Evolutionary conservation across 306 rosid genomes (phyloP), one percentile per base, ranked within the genome.

Genomic region (Cucumis hystrix): DNA sequence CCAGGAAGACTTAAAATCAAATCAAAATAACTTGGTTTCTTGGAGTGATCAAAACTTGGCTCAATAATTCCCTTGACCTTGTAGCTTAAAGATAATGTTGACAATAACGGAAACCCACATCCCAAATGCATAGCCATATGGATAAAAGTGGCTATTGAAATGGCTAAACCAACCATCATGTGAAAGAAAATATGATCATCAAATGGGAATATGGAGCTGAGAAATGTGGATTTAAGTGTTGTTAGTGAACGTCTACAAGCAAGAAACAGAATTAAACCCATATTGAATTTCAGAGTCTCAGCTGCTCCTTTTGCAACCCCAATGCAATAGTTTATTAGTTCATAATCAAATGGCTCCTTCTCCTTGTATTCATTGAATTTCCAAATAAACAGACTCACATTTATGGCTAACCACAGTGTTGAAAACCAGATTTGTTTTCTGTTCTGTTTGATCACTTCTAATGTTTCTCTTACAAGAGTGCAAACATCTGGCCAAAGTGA

Each of bases 201-300:
- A 33, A 89, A 89, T 60, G 94, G 94, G 78, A 89, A 41, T n/a
- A 89, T 67, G 6, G 35, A 23, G 59, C 80, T 79, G 25, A 89
- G 87, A 76, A 83, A 81, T 0, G 91, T 23, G 66, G 63, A 82
- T 69, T 90, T 80, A 9, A 89, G 69, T 8, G 6, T 65, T 8
- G 94, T 89, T 5, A 89, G 87, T 15, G 90, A 80, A 69, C 83
- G 76, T 84, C 94, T 81, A 69, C 94, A 89, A 85, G 82, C 85
- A 52, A 91, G 87, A 16, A 89, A 83, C 35, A 88, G 57, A 63
- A 88, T 83, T 5, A 88, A 61, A 39, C 89, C 91, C 91, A 84
- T 88, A 81, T 88, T 88, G 80, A 88, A 84, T 40, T 88, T 88
- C 25, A 88, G 89, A 10, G 80, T 88, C 83, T 88, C 91, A 5